These are phyloP conservation scores for Volvox reticuliferus DNA, from an alignment of 139 green algal species.

Conservation along the genomic window DNA sequence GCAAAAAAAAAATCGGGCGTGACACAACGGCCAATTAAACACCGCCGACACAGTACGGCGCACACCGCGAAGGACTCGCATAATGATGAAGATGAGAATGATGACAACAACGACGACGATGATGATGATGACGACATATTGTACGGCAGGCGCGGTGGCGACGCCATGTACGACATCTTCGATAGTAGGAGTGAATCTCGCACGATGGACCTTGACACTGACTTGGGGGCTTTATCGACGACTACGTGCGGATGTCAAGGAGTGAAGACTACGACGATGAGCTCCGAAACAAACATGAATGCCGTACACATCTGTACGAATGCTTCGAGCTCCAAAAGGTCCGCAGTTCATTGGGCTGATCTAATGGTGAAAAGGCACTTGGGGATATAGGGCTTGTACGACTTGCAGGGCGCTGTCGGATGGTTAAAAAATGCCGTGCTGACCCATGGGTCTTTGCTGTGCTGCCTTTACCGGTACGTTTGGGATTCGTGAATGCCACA, in stretches of 20 bases:
- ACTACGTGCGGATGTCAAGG: not conserved
- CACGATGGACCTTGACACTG: not conserved
- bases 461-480: too few species aligned
- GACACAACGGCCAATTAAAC: not conserved
- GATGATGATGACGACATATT: slow-evolving; percentile 6
- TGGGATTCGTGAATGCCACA: not conserved
- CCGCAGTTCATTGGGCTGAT: not conserved
- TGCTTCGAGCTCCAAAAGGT: not conserved
- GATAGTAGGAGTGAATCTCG: not conserved
- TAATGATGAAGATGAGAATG: not conserved
- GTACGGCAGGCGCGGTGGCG: slow-evolving; percentile 11
- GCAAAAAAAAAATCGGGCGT: too few species aligned
- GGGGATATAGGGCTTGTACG: not conserved
- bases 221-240: slow-evolving; percentile 10
- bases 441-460: too few species aligned
- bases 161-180: not conserved
- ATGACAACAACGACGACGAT: not conserved
- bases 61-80: not conserved
- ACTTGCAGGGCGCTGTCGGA: too few species aligned
- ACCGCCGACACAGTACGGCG: not conserved
- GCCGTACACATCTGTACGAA: not conserved
- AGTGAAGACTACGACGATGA: slow-evolving; percentile 4
- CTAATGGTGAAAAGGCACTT: not conserved
- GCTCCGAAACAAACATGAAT: not conserved
- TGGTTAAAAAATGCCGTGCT: too few species aligned